Percentiles rank a stretch among this genome's conserved stretches.
These are phyloP conservation scores for Colletotrichum godetiae DNA, from an alignment of 2,329 filamentous ascomycete genomes.

Conservation along the genomic window DNA sequence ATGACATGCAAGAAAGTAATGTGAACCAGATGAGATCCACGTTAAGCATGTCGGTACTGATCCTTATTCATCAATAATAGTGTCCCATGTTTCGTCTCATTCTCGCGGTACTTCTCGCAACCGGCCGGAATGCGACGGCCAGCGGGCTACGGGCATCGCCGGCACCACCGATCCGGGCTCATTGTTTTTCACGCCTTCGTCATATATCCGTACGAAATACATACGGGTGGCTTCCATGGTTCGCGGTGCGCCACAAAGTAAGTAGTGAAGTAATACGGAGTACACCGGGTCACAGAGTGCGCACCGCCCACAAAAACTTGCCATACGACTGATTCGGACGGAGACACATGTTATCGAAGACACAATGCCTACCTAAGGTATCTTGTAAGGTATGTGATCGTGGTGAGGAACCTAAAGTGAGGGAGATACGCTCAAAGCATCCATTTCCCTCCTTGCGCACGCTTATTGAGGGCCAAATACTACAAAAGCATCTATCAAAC, in stretches of 20 bases:
- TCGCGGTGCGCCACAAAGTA: background rate
- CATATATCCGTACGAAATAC: background rate
- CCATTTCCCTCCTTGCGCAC: too few relatives aligned
- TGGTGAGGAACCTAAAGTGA: too few relatives aligned
- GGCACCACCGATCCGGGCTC: slow-evolving; percentile 14
- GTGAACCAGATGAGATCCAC: background rate
- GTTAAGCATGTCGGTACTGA: background rate
- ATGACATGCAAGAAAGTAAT: background rate
- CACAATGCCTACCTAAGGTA: too few relatives aligned
- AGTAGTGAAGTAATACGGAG: background rate
- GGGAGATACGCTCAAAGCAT: too few relatives aligned
- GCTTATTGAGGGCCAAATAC: too few relatives aligned
- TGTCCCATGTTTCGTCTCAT: background rate
- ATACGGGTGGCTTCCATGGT: background rate
- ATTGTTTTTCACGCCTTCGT: background rate
- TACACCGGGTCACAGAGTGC: background rate
- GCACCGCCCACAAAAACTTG: background rate
- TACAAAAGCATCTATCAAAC: too few relatives aligned
- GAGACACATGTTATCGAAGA: too few relatives aligned
- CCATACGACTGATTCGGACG: too few relatives aligned
- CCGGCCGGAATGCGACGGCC: background rate
- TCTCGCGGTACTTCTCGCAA: background rate
- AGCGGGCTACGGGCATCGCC: background rate
- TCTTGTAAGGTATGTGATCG: too few relatives aligned
- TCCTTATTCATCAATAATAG: background rate